These are phyloP conservation scores for Microbotryomycetes sp. DNA, from an alignment of 1,284 basidiomycete species.

Conservation along the genomic window DNA sequence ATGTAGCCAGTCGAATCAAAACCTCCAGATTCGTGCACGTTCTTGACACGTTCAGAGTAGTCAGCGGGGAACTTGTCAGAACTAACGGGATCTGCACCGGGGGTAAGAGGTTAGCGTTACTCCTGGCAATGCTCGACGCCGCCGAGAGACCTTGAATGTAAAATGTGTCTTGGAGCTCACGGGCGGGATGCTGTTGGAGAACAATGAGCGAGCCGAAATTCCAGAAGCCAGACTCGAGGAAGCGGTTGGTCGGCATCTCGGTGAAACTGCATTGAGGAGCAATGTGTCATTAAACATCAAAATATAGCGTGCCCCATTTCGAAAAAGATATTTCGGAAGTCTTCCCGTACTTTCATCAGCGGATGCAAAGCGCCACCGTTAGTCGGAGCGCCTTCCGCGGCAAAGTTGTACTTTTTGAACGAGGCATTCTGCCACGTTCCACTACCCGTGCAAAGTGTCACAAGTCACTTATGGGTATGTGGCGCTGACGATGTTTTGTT, in stretches of 20 bases:
- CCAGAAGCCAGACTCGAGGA: constrained; percentile 99
- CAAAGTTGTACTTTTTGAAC: constrained; percentile 99
- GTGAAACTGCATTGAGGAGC: constrained; percentile 69
- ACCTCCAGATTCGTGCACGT: constrained; percentile 74
- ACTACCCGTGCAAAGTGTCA: too few species aligned
- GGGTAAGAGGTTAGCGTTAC: too few species aligned
- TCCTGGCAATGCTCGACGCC: not conserved
- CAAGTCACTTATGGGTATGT: too few species aligned
- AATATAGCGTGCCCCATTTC: constrained; percentile 91
- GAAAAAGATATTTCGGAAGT: constrained; percentile 96
- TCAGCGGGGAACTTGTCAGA: constrained; percentile 70
- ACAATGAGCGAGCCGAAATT: constrained; percentile 98
- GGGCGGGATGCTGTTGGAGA: constrained; percentile 96
- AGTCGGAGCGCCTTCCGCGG: constrained; percentile 84
- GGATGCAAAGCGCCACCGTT: constrained; percentile 90
- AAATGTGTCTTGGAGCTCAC: constrained; percentile 98
- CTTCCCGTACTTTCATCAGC: constrained; percentile 93
- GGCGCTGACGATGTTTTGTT: too few species aligned
- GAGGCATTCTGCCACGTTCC: constrained; percentile 83
- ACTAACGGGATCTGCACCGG: constrained; percentile 72
- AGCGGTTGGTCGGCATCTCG: constrained; percentile 98
- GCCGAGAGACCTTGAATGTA: constrained; percentile 82
- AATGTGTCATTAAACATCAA: too few species aligned
- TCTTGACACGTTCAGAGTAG: constrained; percentile 84
- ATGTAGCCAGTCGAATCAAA: constrained; percentile 96